Evolutionary conservation across 1,139 yeast genomes (phyloP), one percentile per base, ranked within the genome.

Genomic region (Lodderomyces metapsilosis): DNA sequence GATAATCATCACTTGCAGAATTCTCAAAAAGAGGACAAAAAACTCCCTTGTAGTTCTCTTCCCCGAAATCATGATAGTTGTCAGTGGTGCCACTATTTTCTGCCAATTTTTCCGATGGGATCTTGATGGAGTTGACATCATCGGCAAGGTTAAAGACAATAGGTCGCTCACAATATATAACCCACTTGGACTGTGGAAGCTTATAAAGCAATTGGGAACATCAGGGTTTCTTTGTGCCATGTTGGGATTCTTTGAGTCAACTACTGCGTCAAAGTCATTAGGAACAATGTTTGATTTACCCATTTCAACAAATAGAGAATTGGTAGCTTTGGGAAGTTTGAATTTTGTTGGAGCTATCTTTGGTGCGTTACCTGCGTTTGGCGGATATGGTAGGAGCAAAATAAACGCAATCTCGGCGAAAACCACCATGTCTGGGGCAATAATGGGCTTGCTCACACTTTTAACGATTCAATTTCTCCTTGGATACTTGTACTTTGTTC

Each of bases 371-470:
- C 98, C 98, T 0, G 82, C 96, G 1, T 91, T 91, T 71, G 98
- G 98, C 2, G 98, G 98, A 0, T 92, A 92, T 57, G 98, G 97
- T 1, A 76, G 98, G 57, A 84, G 95, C 28, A 91, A 87, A 55
- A 82, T 92, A 44, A 92, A 92, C 62, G 87, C 92, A 1, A 69
- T 88, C 37, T 82, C 92, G 9, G 98, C 95, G 0, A 80, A 80
- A 50, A 86, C 96, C 0, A 92, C 94, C 5, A 69, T 85, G 62
- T 79, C 95, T 35, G 95, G 96, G 0, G 80, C 82, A 2, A 77
- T 88, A 5, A 84, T 91, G 83, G 94, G 96, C 0, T 23, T 78
- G 1, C 72, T 83, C 12, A 84, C 97, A 0, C 60, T 89, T 35
- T 51, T 87, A 12, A 81, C 89, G 3, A 78, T 87, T 1, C 68